Evolutionary conservation across 2,329 filamentous ascomycete genomes (phyloP), one percentile per base, ranked within the genome.

Genomic region (Penicillium sp.): DNA sequence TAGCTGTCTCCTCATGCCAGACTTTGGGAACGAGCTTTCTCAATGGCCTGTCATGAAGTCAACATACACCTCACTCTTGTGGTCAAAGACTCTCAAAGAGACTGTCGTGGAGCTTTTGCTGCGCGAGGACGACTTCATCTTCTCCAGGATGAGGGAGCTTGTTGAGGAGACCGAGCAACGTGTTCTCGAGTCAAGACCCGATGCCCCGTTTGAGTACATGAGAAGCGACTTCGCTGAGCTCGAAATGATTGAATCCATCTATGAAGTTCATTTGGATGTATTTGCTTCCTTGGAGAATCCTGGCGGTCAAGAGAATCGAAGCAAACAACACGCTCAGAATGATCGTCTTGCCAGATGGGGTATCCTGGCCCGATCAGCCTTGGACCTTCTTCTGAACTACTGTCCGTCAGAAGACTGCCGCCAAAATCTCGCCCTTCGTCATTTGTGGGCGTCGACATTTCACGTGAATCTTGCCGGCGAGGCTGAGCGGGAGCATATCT

Each of bases 181-280:
- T 38, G 64, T 74, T 5, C 68, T 78, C 17, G 51, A 61, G 11
- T 59, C 58, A 25, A 59, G 51, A 8, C 31, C 55, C 28, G 66
- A 63, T 11, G 38, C 47, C 37, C 55, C 59, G 14, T 74, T 75
- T 53, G 49, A 67, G 37, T 76, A 74, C 54, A 63, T 69, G 12
- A 25, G 63, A 1, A 62, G 71, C 35, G 71, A 81, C 43, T 61
- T 75, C 22, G 71, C 71, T 12, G 67, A 79, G 31, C 71, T 84
- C 42, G 83, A 86, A 52, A 80, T 88, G 70, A 75, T 83, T 1
- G 81, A 90, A 69, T 81, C 82, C 2, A 75, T 90, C 3, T 89
- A 88, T 64, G 88, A 90, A 71, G 74, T 90, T 35, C 88, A 90
- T 67, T 78, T 90, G 5, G 88, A 90, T 67, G 78, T 88, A 8